Conservation (phyloP, 2,329 filamentous ascomycete genomes). For the Diaporthe helianthi region DNA sequence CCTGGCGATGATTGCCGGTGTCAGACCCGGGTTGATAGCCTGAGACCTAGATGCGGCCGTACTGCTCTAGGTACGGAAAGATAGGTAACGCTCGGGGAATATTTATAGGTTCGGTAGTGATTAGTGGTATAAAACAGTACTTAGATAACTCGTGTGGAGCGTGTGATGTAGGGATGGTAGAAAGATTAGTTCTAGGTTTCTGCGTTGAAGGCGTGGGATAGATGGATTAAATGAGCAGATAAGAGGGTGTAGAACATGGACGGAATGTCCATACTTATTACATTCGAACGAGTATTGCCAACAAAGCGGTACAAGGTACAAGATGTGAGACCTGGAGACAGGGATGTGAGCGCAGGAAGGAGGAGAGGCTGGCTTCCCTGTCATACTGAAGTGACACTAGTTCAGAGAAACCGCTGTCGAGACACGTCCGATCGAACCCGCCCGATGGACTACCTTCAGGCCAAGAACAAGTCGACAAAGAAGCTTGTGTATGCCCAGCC, state of each 20-base stretch:
- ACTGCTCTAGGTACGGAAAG: neutral
- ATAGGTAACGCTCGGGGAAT: conserved; percentile 35
- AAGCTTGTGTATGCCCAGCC: conserved; percentile 22
- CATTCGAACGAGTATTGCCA: neutral
- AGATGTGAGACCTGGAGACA: conserved; percentile 6
- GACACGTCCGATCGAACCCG: conserved; percentile 14
- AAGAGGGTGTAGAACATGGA: neutral
- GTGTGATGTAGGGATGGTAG: neutral
- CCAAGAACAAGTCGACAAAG: conserved; percentile 23
- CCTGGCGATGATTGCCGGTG: neutral
- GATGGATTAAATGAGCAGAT: neutral
- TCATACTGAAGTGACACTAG: conserved; percentile 25
- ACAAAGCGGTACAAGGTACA: neutral
- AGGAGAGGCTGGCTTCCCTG: conserved; percentile 16
- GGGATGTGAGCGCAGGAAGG: conserved; percentile 21
- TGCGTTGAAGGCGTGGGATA: neutral
- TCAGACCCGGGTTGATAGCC: conserved; percentile 31
- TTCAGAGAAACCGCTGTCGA: conserved; percentile 11
- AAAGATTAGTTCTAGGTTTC: neutral
- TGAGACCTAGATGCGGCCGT: neutral
- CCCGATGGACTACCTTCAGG: conserved; percentile 16
- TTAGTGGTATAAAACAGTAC: neutral
- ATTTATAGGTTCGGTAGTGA: neutral
- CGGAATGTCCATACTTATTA: conserved; percentile 16
- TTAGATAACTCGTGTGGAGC: neutral